Base-by-base conservation (phyloP, 2,329 filamentous ascomycete species). In the Sclerotinia trifoliorum region DNA sequence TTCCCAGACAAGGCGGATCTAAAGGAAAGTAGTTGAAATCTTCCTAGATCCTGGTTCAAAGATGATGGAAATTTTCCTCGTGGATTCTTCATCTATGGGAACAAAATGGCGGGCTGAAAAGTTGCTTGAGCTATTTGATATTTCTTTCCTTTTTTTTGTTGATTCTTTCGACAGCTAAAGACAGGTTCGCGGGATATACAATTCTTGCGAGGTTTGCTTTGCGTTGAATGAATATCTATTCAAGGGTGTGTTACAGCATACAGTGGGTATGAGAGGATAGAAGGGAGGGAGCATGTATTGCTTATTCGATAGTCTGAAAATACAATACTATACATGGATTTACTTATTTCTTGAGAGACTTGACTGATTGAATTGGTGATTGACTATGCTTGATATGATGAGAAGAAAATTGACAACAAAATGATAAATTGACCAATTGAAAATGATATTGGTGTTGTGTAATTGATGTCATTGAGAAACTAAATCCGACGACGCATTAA, bases 21-120 rank as follows among this genome's bases (percentile, higher is more conserved):
- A 55, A 52, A 65, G 62, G 51, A 55, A 65, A 65, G 60, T 62
- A 62, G 60, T 62, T 62, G 60, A 62, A 62, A 39, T 62, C 60
- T 62, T 62, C 46, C 60, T 26, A 46, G 60, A 21, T 62, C 60
- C 51, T 26, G 32, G 46, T 62, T 13, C 49, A 55, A 55, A 32
- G 35, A 55, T 26, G 51, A 55, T 65, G 44, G 48, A 24, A 65
- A 65, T 65, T 35, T 64, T 19, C 19, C 49, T 65, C 32, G 5
- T 35, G 26, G 13, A 55, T n/a, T 44, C 26, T 55, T 65, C 35
- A n/a, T 65, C 44, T 44, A 62, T 55, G 35, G n/a, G 13, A 54
- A 54, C 32, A 32, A 55, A 62, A 62, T 62, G 60, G 60, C 60
- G 8, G 49, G 62, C 51, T 65, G 62, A 65, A 65, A 65, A 65